Base-by-base conservation (phyloP, 768 basidiomycete genomes). In the Rhodotorula diobovata region DNA sequence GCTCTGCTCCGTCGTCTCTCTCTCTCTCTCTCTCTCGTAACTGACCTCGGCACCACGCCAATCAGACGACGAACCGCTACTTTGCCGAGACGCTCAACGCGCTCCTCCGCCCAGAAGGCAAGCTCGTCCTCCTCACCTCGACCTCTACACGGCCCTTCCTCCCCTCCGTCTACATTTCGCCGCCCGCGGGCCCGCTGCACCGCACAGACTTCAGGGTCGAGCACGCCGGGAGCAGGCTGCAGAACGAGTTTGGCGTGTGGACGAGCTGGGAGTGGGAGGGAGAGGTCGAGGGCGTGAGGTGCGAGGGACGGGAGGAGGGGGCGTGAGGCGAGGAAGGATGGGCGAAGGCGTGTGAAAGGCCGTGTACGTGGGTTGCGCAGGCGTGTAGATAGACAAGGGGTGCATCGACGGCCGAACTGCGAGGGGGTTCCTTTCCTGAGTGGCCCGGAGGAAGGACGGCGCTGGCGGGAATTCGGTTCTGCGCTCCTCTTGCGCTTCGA, bases 61-160 rank as follows among this genome's bases (percentile, higher is more conserved):
- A 41, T n/a, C 76, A 74, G 73, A 59, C 61, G 51, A 75, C 74
- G 20, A 78, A 77, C 69, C 59, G 56, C 25, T 71, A 76, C 53
- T 71, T 77, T 32, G 68, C 71, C 11, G 35, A 58, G 2, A 72
- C 76, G 46, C 70, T 78, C 30, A 56, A 56, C 3, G 58, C 63
- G 15, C 68, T 78, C 35, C 69, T 76, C 23, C 54, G 66, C 39
- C 76, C 76, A 5, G 1, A 0, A 10, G 76, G 76, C 35, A 68
- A 68, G 23, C 63, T 78, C 48, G 39, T 76, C 63, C 66, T 78
- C 61, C 68, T 78, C 32, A 76, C 76, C 21, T 74, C 76, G 21
- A 76, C 72, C 21, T 77, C 76, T 23, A 76, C 76, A 23, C 37
- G 54, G 1, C 30, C 69, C 4, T 59, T 74, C 2, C 68, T 63